A percentile compares a stretch with the other conserved stretches of the same genome.
Conservation (phyloP, 371 early-diverging fungal genomes). For the Syncephalastrum monosporum region DNA sequence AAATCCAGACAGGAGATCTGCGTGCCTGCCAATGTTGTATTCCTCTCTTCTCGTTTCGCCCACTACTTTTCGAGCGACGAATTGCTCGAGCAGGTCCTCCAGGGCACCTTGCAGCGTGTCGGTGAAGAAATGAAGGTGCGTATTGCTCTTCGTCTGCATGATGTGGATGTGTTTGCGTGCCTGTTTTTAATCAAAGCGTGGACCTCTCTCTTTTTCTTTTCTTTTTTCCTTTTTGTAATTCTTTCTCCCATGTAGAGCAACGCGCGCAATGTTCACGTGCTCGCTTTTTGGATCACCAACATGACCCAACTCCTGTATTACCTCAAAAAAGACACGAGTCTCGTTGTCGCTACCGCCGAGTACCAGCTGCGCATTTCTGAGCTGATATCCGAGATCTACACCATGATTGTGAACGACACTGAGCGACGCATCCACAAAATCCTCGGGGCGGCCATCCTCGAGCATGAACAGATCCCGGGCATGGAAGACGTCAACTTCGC, state of each 20-base stretch:
- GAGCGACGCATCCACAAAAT: conserved; percentile 56
- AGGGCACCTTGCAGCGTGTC: conserved; percentile 62
- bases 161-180: conserved; percentile 2
- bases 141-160: neutral
- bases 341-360: conserved; percentile 58
- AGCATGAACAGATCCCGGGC: conserved; percentile 69
- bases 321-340: conserved; percentile 74
- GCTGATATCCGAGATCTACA: conserved; percentile 69
- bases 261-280: conserved; percentile 38
- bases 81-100: conserved; percentile 67
- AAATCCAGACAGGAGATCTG: conserved; percentile 57
- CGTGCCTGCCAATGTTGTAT: conserved; percentile 82
- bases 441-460: conserved; percentile 67
- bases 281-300: conserved; percentile 86
- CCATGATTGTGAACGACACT: conserved; percentile 58
- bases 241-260: conserved; percentile 22
- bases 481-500: conserved; percentile 67
- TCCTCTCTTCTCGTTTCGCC: conserved; percentile 86
- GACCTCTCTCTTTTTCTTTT: neutral
- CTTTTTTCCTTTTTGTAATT: neutral
- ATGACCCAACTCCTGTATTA: conserved; percentile 74
- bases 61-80: conserved; percentile 74
- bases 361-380: conserved; percentile 68
- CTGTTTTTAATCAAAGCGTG: conserved; percentile 5
- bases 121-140: conserved; percentile 50